These are phyloP conservation scores for Lodderomyces theae DNA, from an alignment of 1,139 yeast species.

Conservation along the genomic window DNA sequence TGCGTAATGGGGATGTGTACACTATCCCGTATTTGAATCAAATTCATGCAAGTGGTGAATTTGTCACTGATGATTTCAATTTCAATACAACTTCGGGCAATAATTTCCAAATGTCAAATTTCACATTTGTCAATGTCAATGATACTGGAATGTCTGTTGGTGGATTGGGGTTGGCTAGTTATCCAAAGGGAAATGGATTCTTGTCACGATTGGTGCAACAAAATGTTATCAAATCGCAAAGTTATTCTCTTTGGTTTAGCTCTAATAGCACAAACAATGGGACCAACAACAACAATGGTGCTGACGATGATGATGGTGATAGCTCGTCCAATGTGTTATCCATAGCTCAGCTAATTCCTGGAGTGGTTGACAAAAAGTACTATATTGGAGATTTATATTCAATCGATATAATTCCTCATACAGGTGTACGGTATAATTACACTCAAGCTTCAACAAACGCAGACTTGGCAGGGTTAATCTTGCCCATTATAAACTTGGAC, in stretches of 20 bases:
- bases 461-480: constrained; percentile 20
- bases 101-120: constrained; percentile 18
- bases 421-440: constrained; percentile 25
- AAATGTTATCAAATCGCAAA: constrained; percentile 39
- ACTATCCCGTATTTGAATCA: constrained; percentile 29
- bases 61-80: constrained; percentile 24
- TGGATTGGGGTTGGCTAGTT: constrained; percentile 52
- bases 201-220: constrained; percentile 31
- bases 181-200: constrained; percentile 38
- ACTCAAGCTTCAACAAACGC: constrained; percentile 21
- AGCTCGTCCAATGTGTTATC: no score
- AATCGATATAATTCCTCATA: constrained; percentile 47
- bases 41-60: constrained; percentile 27
- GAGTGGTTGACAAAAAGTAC: constrained; percentile 51
- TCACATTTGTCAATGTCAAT: constrained; percentile 30
- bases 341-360: constrained; percentile 51
- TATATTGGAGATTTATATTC: constrained; percentile 45
- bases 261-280: no score
- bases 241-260: constrained; percentile 59
- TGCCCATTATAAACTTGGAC: constrained; percentile 60
- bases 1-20: constrained; percentile 18
- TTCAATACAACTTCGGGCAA: constrained; percentile 17
- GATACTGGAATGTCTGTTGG: constrained; percentile 27
- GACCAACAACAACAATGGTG: no score
- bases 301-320: no score